A percentile compares a stretch with the other conserved stretches of the same genome.
These are phyloP conservation scores for Populus hybrid DNA, from an alignment of 441 rosid genomes.

Conservation along the genomic window DNA sequence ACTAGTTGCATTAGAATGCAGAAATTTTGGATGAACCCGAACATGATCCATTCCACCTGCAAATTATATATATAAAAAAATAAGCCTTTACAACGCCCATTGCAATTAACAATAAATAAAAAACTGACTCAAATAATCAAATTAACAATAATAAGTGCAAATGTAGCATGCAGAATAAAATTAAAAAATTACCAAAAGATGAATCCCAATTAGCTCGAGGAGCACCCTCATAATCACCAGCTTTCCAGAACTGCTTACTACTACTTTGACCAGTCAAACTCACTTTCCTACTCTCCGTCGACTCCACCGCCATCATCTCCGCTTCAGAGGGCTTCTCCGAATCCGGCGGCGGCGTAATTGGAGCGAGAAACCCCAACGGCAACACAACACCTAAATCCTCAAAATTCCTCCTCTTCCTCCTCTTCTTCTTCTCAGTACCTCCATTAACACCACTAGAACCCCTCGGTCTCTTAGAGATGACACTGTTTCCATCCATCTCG, in stretches of 20 bases:
- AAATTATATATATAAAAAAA: slow-evolving; percentile 2
- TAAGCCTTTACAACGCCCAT: not conserved
- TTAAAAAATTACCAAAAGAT: slow-evolving; percentile 40
- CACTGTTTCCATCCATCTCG: slow-evolving; percentile 17
- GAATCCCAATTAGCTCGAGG: slow-evolving; percentile 51
- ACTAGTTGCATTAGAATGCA: slow-evolving; percentile 86
- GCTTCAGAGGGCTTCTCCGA: not conserved
- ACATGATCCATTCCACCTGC: slow-evolving; percentile 89
- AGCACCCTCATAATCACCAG: slow-evolving; percentile 77
- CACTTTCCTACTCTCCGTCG: slow-evolving; percentile 2
- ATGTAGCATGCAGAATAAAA: not conserved
- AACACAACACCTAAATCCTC: slow-evolving; percentile 28
- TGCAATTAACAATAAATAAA: not conserved
- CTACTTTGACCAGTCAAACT: slow-evolving; percentile 18
- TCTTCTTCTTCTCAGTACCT: slow-evolving; percentile 15
- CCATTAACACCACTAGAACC: not conserved
- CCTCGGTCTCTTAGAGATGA: slow-evolving; percentile 22
- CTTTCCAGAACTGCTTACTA: slow-evolving; percentile 86
- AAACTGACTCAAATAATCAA: not conserved
- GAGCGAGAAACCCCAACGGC: slow-evolving; percentile 42
- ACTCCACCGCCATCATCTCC: slow-evolving; percentile 4
- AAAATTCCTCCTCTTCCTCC: slow-evolving; percentile 28
- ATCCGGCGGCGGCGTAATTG: slow-evolving; percentile 17
- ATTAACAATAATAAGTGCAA: not conserved
- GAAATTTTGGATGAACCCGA: slow-evolving; percentile 93